Percentiles rank a stretch among this genome's conserved stretches.
Conservation (phyloP, 805 yeast genomes). For the Yarrowia keelungensis region DNA sequence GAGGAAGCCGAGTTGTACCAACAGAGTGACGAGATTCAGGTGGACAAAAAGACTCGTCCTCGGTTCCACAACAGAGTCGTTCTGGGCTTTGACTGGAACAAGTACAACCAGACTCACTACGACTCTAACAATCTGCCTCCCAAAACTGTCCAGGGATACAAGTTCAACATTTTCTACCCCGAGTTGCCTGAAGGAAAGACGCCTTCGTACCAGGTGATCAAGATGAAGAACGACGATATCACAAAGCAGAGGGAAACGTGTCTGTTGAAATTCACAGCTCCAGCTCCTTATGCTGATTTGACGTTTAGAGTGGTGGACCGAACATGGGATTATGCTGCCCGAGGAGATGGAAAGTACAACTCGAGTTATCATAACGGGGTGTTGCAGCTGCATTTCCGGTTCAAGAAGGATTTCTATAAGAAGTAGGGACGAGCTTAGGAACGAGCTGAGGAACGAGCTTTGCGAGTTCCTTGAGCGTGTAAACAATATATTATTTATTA, state of each 20-base stretch:
- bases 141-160: slow-evolving; percentile 51
- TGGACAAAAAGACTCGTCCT: slow-evolving; percentile 44
- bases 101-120: slow-evolving; percentile 51
- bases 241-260: slow-evolving; percentile 45
- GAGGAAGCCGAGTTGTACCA: slow-evolving; percentile 38
- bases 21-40: slow-evolving; percentile 21
- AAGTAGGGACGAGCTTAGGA: slow-evolving; percentile 42
- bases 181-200: slow-evolving; percentile 44
- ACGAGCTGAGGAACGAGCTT: slow-evolving; percentile 23
- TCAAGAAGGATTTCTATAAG: slow-evolving; percentile 47
- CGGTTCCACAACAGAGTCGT: slow-evolving; percentile 47
- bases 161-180: slow-evolving; percentile 51
- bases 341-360: slow-evolving; percentile 46
- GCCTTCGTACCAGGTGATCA: slow-evolving; percentile 49
- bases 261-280: slow-evolving; percentile 48
- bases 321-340: slow-evolving; percentile 50
- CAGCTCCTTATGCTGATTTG: slow-evolving; percentile 49
- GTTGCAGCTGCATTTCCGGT: slow-evolving; percentile 50
- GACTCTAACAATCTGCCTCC: slow-evolving; percentile 51
- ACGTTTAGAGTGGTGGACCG: slow-evolving; percentile 50
- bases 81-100: slow-evolving; percentile 51
- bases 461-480: too few species aligned
- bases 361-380: slow-evolving; percentile 51
- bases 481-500: slow-evolving; percentile 2
- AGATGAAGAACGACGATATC: slow-evolving; percentile 39